Base-by-base conservation (phyloP, 1,139 yeast species). In the Diutina sp. region DNA sequence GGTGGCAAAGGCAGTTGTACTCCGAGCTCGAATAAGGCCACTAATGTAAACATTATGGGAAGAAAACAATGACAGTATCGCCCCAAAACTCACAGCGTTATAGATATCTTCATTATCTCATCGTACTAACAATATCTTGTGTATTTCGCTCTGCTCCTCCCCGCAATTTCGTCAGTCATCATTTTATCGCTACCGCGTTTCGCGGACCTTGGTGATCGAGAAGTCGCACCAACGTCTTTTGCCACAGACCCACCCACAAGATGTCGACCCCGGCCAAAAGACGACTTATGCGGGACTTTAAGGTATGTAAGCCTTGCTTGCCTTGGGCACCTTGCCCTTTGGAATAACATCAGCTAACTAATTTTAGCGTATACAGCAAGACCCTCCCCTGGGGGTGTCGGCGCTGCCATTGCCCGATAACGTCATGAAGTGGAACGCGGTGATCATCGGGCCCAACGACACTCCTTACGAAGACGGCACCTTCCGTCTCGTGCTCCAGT, bases 391-490 rank as follows among this genome's bases (percentile, higher is more conserved):
- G 51, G 99, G 99, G 21, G 97, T 93, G 8, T 89, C 97, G 11
- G 99, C 99, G 1, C 89, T 97, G 9, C 99, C 99, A 9, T 80
- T 91, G 55, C 93, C 98, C 12, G 99, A 93, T 67, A 93, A 93
- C 65, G 98, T 93, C 57, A 90, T 93, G 97, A 82, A 88, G 56
- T 93, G 99, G 95, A 93, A 95, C 69, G 99, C 98, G 0, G 96
- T 93, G 60, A 93, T 93, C 59, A 91, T 93, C 59, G 99, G 99
- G 0, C 99, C 99, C 1, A 85, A 93, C 44, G 98, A 91, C 61
- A 93, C 99, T 1, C 98, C 99, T 3, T 93, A 90, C 67, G 99
- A 93, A 70, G 99, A 93, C 66, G 99, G 99, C 18, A 93, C 99
- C 0, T 95, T 93, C 72, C 80, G 96, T 58, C 78, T 93, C 59